These are phyloP conservation scores for Wallemia mellicola DNA, from an alignment of 1,284 basidiomycete species.

Conservation along the genomic window DNA sequence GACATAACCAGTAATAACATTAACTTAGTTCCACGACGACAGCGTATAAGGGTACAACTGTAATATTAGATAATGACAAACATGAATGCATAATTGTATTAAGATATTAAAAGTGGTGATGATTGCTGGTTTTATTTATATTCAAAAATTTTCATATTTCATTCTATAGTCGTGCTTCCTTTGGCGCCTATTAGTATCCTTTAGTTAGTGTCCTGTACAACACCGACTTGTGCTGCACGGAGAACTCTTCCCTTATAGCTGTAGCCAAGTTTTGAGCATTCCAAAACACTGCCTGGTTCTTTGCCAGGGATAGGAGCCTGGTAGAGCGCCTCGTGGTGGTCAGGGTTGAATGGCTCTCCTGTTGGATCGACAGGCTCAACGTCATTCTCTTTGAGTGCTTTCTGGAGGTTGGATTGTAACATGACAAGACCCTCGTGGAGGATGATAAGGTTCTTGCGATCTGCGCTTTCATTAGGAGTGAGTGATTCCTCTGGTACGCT, in stretches of 20 bases:
- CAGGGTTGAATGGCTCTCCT: background rate
- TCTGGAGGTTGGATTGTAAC: background rate
- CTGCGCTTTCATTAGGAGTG: background rate
- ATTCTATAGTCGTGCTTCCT: background rate
- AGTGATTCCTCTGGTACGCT: background rate
- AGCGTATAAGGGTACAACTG: too few relatives aligned
- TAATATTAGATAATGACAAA: background rate
- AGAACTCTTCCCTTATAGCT: background rate
- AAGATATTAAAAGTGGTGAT: too few relatives aligned
- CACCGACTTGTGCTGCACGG: background rate
- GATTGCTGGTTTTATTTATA: background rate
- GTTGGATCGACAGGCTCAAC: background rate
- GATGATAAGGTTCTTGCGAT: background rate
- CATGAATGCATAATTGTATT: too few relatives aligned
- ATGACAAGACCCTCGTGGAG: background rate
- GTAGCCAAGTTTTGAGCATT: background rate
- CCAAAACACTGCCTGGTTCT: background rate
- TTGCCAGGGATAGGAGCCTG: background rate
- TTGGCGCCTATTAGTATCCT: background rate
- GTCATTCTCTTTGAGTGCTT: background rate
- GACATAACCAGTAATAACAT: too few relatives aligned
- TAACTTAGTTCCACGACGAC: constrained; percentile 1
- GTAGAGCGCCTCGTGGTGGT: background rate
- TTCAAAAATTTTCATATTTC: too few relatives aligned
- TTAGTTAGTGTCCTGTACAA: background rate